These are phyloP conservation scores for Backusella australiensis DNA, from an alignment of 192 early-diverging fungal genomes.

Conservation along the genomic window DNA sequence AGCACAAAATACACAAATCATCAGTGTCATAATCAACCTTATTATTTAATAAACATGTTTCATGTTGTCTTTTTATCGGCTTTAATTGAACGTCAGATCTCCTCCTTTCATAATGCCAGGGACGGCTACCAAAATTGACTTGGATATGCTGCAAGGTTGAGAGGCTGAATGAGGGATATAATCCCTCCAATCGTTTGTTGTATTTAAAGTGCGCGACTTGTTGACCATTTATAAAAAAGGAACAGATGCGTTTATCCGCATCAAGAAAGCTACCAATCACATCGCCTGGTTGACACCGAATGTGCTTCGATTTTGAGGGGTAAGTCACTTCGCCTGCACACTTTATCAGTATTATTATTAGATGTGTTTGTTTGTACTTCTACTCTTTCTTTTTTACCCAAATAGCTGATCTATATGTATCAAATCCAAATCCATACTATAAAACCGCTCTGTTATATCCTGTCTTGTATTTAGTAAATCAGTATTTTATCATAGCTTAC, in stretches of 20 bases:
- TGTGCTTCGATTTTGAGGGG: conserved; percentile 34
- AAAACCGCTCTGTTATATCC: background rate
- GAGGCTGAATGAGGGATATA: conserved; percentile 70
- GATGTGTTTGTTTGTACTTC: background rate
- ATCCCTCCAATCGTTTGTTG: conserved; percentile 17
- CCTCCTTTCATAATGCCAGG: conserved; percentile 31
- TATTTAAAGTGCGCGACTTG: conserved; percentile 43
- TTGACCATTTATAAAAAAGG: conserved; percentile 64
- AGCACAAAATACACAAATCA: conserved; percentile 45
- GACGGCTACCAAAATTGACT: conserved; percentile 64
- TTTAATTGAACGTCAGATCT: conserved; percentile 4
- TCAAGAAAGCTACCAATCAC: conserved; percentile 54
- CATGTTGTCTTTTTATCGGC: conserved; percentile 4
- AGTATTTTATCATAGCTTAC: conserved; percentile 25
- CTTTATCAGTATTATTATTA: conserved; percentile 19
- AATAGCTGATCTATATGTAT: conserved; percentile 64
- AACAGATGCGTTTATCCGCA: conserved; percentile 57
- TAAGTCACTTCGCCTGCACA: conserved; percentile 33
- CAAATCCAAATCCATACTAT: conserved; percentile 70
- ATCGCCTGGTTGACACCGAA: conserved; percentile 55
- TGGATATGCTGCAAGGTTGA: conserved; percentile 68
- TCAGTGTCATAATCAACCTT: conserved; percentile 17
- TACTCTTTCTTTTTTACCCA: conserved; percentile 57
- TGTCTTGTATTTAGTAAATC: background rate
- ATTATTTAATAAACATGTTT: background rate